These are phyloP conservation scores for Trichoderma sp. DNA, from an alignment of 2,329 filamentous ascomycete species.

Conservation along the genomic window DNA sequence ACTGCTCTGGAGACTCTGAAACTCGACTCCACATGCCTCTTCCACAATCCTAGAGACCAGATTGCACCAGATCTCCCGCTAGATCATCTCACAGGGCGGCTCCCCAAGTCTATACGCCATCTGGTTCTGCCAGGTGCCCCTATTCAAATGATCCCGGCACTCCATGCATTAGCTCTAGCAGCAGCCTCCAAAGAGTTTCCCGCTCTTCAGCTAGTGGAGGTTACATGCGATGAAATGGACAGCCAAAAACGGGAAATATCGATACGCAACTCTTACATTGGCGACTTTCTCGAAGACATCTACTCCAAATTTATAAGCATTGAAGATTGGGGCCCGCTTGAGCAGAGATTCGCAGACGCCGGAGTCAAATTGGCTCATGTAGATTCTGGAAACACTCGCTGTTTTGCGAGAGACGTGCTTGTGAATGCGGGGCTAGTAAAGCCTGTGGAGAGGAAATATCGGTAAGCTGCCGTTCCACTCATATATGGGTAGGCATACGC, in stretches of 20 bases:
- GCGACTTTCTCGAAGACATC: neutral
- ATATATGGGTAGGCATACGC: neutral
- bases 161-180: constrained; percentile 6
- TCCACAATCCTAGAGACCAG: neutral
- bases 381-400: constrained; percentile 6
- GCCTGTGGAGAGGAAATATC: neutral
- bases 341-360: neutral
- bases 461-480: neutral
- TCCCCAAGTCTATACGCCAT: neutral
- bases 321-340: constrained; percentile 4
- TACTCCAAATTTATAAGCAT: neutral
- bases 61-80: neutral
- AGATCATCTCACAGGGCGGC: constrained; percentile 12
- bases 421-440: neutral
- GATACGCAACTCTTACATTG: neutral
- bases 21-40: constrained; percentile 21
- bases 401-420: constrained; percentile 16
- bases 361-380: constrained; percentile 1
- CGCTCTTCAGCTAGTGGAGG: neutral
- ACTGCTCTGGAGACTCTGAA: constrained; percentile 15
- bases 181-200: neutral
- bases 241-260: constrained; percentile 12
- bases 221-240: constrained; percentile 2
- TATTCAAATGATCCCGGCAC: constrained; percentile 13
- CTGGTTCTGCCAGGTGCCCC: constrained; percentile 18